A percentile compares a stretch with the other conserved stretches of the same genome.
phyloP scores from a whole-genome alignment of 2,329 filamentous ascomycete species.

The Cephalotrichum gorgonifer region DNA sequence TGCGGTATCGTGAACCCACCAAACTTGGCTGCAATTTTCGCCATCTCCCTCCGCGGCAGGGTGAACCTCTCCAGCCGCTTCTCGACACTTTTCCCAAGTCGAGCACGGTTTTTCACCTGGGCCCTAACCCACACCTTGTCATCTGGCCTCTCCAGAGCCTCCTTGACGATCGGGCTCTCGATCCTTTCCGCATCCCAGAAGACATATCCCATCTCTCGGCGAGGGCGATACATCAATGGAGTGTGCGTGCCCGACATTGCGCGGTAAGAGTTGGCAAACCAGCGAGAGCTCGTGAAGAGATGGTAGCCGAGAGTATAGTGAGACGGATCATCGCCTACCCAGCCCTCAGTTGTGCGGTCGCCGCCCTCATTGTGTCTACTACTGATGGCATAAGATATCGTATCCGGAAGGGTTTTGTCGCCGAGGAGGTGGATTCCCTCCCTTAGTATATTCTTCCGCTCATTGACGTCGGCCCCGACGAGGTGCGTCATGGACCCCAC shows the following conservation, averaged over 20 bases:
- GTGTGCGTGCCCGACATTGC: not conserved
- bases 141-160: not conserved
- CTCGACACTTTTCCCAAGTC: not conserved
- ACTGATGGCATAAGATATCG: not conserved
- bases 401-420: no score
- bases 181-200: not conserved
- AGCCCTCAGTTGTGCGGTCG: not conserved
- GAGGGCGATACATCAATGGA: not conserved
- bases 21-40: not conserved
- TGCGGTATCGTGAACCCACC: no score
- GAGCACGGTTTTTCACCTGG: no score
- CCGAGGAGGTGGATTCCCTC: no score
- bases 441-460: not conserved
- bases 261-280: not conserved
- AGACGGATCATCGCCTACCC: not conserved
- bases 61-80: not conserved
- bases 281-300: not conserved
- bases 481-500: not conserved
- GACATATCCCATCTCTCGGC: not conserved
- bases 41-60: not conserved
- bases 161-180: not conserved
- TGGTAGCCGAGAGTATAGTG: not conserved
- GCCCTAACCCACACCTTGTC: not conserved
- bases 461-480: not conserved
- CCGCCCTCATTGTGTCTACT: not conserved